Evolutionary conservation across 140 eudicot species (phyloP).

Genomic region (Stevia rebaudiana): DNA sequence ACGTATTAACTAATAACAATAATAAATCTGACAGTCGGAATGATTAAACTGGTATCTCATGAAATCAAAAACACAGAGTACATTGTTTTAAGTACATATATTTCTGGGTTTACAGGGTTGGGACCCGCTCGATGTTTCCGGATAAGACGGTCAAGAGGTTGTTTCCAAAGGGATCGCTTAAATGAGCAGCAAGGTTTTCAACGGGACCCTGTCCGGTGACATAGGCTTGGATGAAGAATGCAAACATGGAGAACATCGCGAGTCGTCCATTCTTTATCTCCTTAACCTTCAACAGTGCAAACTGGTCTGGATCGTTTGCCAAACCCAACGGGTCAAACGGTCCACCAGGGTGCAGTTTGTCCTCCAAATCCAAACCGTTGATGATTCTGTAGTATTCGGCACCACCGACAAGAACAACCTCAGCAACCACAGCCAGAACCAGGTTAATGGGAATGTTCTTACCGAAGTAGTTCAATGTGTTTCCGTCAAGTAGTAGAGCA

Average conservation of each 20-base stretch:
- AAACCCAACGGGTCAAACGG: slow-evolving; percentile 91
- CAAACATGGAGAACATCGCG: slow-evolving; percentile 88
- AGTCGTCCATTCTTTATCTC: slow-evolving; percentile 90
- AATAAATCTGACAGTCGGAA: neutral
- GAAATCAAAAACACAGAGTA: no score
- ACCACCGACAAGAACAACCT: slow-evolving; percentile 94
- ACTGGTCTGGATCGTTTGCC: slow-evolving; percentile 83
- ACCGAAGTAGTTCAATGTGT: slow-evolving; percentile 94
- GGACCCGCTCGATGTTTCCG: slow-evolving; percentile 66
- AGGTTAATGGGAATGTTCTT: slow-evolving; percentile 92
- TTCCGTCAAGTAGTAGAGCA: slow-evolving; percentile 93
- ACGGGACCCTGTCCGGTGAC: slow-evolving; percentile 91
- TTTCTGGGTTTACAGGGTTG: slow-evolving; percentile 61
- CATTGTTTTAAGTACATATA: neutral
- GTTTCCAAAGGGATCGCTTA: slow-evolving; percentile 88
- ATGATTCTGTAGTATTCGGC: slow-evolving; percentile 95
- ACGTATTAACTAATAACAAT: slow-evolving; percentile 13
- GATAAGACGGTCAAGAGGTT: slow-evolving; percentile 72
- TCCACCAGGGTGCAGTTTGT: slow-evolving; percentile 91
- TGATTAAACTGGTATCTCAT: neutral
- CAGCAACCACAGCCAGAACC: slow-evolving; percentile 73
- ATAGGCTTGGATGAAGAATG: slow-evolving; percentile 79
- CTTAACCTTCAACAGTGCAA: slow-evolving; percentile 79
- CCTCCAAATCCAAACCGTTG: slow-evolving; percentile 91
- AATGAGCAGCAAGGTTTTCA: slow-evolving; percentile 71